Percentiles rank a stretch among this genome's conserved stretches.
Conservation (phyloP, 768 basidiomycete genomes). For the Amanita exitialis region DNA sequence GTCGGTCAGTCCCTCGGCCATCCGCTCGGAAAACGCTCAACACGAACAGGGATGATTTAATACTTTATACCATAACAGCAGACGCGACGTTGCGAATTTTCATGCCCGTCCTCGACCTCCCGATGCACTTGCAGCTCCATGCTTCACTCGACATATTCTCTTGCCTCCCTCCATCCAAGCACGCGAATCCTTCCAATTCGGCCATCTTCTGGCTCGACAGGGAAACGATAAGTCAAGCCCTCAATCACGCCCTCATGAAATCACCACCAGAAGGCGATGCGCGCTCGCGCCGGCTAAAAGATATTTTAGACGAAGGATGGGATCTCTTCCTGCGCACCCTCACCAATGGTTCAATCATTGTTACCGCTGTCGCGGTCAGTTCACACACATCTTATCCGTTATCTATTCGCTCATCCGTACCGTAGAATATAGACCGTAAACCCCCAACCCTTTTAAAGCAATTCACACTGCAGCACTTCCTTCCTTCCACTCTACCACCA, state of each 20-base stretch:
- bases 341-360: constrained; percentile 60
- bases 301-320: constrained; percentile 65
- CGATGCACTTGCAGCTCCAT: constrained; percentile 77
- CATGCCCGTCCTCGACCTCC: constrained; percentile 79
- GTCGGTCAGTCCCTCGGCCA: constrained; percentile 27
- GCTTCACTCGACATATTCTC: constrained; percentile 64
- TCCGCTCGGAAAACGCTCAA: background rate
- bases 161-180: constrained; percentile 34
- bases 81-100: constrained; percentile 81
- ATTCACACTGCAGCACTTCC: constrained; percentile 61
- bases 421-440: constrained; percentile 78
- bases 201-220: constrained; percentile 64
- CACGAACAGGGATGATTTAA: constrained; percentile 52
- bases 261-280: constrained; percentile 32
- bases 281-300: constrained; percentile 37
- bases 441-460: constrained; percentile 78
- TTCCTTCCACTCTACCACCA: constrained; percentile 31
- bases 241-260: constrained; percentile 31
- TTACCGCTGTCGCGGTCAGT: constrained; percentile 67
- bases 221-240: constrained; percentile 39
- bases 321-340: constrained; percentile 71
- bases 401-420: constrained; percentile 2
- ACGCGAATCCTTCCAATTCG: constrained; percentile 27
- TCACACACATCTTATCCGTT: background rate
- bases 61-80: constrained; percentile 76